Conservation (phyloP, 257 asterid genomes). For the Leonotis leonurus region DNA sequence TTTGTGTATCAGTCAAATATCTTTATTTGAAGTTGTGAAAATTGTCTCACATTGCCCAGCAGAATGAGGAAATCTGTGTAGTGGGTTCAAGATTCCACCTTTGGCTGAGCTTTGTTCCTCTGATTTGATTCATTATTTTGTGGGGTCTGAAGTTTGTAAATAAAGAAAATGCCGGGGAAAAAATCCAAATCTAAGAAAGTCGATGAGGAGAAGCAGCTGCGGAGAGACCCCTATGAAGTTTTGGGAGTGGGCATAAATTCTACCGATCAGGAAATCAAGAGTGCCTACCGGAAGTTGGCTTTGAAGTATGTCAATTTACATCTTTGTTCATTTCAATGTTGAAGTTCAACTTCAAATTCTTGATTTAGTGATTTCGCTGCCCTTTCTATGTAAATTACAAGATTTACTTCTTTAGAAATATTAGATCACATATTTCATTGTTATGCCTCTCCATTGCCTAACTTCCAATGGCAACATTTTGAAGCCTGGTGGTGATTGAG, state of each 20-base stretch:
- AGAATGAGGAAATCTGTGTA: slow-evolving; percentile 28
- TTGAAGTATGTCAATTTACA: slow-evolving; percentile 52
- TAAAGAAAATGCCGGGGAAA: slow-evolving; percentile 59
- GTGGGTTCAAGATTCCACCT: slow-evolving; percentile 27
- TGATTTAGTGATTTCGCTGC: background rate
- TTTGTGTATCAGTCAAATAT: background rate
- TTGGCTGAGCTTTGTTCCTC: slow-evolving; percentile 18
- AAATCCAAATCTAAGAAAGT: slow-evolving; percentile 65
- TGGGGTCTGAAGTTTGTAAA: slow-evolving; percentile 13
- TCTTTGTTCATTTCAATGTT: background rate
- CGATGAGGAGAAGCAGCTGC: slow-evolving; percentile 52
- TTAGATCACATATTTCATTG: too few relatives aligned
- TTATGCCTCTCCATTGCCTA: background rate
- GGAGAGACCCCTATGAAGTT: slow-evolving; percentile 96
- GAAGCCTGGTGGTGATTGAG: background rate
- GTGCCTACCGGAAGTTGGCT: slow-evolving; percentile 84
- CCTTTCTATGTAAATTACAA: background rate
- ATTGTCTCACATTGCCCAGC: slow-evolving; percentile 16
- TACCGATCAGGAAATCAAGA: slow-evolving; percentile 92
- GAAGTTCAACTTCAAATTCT: background rate
- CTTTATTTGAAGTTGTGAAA: slow-evolving; percentile 4
- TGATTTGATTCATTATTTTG: slow-evolving; percentile 11
- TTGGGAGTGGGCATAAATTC: slow-evolving; percentile 73
- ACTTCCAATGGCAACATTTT: background rate
- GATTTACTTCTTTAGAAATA: background rate